Evolutionary conservation across 805 yeast genomes (phyloP).

Genomic region (Wickerhamomyces canadensis): DNA sequence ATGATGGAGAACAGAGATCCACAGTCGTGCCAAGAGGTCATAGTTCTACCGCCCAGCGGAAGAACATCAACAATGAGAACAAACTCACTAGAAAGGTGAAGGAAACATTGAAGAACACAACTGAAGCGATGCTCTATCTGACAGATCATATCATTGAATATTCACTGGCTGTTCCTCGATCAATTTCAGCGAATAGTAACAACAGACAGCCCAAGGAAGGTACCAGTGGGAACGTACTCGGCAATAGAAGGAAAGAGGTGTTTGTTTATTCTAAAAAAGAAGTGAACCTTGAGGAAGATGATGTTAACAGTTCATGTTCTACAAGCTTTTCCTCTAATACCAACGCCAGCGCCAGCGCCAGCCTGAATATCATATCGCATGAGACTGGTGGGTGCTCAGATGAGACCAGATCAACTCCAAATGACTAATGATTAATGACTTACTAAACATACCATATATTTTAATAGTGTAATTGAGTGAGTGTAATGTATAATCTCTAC

Average conservation of each 20-base stretch:
- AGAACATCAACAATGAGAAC: too few species aligned
- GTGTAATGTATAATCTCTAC: too few species aligned
- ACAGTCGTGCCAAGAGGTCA: background rate
- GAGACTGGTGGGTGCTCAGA: too few species aligned
- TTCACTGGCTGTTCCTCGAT: slow-evolving; percentile 52
- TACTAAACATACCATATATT: too few species aligned
- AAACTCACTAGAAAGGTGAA: slow-evolving; percentile 11
- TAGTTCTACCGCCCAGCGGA: slow-evolving; percentile 1
- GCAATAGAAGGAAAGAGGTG: slow-evolving; percentile 28
- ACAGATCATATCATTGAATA: slow-evolving; percentile 53
- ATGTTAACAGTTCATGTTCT: slow-evolving; percentile 4
- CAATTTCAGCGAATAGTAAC: slow-evolving; percentile 31
- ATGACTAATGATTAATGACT: too few species aligned
- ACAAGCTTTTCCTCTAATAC: background rate
- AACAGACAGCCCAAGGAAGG: slow-evolving; percentile 15
- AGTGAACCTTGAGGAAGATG: slow-evolving; percentile 31
- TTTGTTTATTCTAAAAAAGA: slow-evolving; percentile 39
- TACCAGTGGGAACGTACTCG: background rate
- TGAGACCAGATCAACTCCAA: too few species aligned
- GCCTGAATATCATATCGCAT: too few species aligned
- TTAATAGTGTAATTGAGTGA: too few species aligned
- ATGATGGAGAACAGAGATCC: slow-evolving; percentile 6
- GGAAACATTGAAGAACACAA: slow-evolving; percentile 25
- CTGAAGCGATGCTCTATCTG: slow-evolving; percentile 35
- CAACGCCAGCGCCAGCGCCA: too few species aligned